These are phyloP conservation scores for Eimeria acervulina DNA, from an alignment of 169 alveolate species.

Conservation along the genomic window DNA sequence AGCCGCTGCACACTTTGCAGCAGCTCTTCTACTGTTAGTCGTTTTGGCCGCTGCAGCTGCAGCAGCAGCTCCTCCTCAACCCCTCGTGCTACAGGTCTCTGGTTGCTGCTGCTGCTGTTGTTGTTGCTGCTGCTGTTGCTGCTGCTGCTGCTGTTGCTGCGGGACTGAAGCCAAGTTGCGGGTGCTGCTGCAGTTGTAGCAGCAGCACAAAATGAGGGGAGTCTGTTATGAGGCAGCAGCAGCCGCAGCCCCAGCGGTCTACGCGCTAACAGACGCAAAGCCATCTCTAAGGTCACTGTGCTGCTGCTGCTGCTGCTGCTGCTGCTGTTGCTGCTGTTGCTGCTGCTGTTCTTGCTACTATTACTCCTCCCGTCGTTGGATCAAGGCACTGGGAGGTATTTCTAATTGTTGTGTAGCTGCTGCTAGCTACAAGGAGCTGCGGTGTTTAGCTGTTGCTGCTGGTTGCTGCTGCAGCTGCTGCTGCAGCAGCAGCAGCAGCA, in stretches of 20 bases:
- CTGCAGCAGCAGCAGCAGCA: background rate
- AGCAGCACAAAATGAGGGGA: background rate
- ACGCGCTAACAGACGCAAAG: background rate
- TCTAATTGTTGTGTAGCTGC: too few species aligned
- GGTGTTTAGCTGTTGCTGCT: too few species aligned
- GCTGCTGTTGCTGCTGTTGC: background rate
- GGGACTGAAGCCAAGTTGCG: background rate
- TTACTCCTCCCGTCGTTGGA: too few species aligned
- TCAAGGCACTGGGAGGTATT: too few species aligned
- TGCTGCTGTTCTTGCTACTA: too few species aligned
- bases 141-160: too few species aligned
- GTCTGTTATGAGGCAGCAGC: background rate
- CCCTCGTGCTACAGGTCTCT: background rate
- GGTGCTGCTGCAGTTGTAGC: background rate
- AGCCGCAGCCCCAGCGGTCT: too few species aligned
- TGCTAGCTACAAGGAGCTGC: too few species aligned
- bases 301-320: slow-evolving; percentile 7
- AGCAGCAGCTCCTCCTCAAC: slow-evolving; percentile 13
- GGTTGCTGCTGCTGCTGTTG: too few species aligned
- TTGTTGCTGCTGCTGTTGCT: too few species aligned
- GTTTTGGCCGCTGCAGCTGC: background rate
- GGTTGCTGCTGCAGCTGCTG: too few species aligned
- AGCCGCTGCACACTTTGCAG: background rate
- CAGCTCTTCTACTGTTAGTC: background rate
- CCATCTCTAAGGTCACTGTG: background rate